phyloP scores from a whole-genome alignment of 1,139 yeast species.

The Saccharomyces pastorianus region DNA sequence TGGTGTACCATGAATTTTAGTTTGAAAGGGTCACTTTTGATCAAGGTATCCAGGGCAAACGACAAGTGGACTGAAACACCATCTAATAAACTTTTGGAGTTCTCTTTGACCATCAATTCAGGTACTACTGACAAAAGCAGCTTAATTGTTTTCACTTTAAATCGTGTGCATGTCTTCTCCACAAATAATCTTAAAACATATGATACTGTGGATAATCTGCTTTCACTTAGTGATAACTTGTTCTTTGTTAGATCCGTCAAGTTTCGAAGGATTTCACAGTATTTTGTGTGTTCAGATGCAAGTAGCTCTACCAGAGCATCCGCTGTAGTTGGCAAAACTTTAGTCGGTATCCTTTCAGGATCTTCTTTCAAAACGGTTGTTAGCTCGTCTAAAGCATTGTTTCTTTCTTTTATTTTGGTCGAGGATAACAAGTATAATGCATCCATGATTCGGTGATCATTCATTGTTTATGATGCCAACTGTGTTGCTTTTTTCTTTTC shows the following conservation, averaged over 20 bases:
- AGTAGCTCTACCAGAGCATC: constrained; percentile 38
- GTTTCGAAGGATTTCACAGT: constrained; percentile 20
- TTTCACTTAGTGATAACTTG: constrained; percentile 32
- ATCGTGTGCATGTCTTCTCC: constrained; percentile 19
- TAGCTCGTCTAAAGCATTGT: constrained; percentile 41
- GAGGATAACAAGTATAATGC: constrained; percentile 35
- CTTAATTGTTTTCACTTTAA: constrained; percentile 22
- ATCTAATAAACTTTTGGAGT: constrained; percentile 11
- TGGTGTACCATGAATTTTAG: constrained; percentile 21
- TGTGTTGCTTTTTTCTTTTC: not conserved
- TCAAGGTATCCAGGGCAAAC: constrained; percentile 16
- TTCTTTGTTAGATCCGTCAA: constrained; percentile 9
- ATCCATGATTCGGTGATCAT: constrained; percentile 14
- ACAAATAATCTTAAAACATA: constrained; percentile 29
- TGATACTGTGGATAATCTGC: constrained; percentile 39
- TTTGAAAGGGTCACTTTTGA: constrained; percentile 18
- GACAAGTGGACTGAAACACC: constrained; percentile 21
- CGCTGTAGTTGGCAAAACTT: constrained; percentile 27
- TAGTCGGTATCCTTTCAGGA: constrained; percentile 19
- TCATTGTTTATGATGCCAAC: constrained; percentile 15
- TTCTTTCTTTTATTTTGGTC: constrained; percentile 45
- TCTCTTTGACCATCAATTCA: constrained; percentile 15
- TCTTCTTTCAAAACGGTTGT: constrained; percentile 28
- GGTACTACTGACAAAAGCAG: constrained; percentile 21
- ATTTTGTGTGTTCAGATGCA: constrained; percentile 37